phyloP scores from a whole-genome alignment of 768 basidiomycete genomes.

The Kwoniella sp. region DNA sequence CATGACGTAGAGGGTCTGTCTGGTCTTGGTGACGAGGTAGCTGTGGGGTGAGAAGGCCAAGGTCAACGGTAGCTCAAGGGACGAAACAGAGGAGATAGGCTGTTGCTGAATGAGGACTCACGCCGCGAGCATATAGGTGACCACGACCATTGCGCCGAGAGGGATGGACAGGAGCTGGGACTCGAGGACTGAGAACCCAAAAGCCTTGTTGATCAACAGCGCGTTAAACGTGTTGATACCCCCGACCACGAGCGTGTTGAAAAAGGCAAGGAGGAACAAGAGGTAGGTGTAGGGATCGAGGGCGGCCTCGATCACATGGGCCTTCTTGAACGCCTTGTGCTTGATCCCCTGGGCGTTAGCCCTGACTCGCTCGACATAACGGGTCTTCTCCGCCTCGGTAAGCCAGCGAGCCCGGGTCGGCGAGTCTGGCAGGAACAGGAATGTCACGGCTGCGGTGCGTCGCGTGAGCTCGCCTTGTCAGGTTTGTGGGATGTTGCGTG shows the following conservation, averaged over 20 bases:
- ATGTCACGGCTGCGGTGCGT: conserved; percentile 9
- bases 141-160: conserved; percentile 4
- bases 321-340: conserved; percentile 55
- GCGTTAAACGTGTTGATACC: conserved; percentile 31
- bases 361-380: conserved; percentile 47
- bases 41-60: conserved; percentile 34
- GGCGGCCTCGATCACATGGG: conserved; percentile 53
- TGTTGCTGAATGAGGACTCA: too few species aligned
- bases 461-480: background rate
- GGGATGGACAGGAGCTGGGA: conserved; percentile 30
- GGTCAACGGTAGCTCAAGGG: too few species aligned
- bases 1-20: conserved; percentile 54
- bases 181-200: conserved; percentile 50
- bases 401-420: conserved; percentile 23
- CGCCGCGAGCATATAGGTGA: conserved; percentile 18
- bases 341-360: conserved; percentile 58
- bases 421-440: conserved; percentile 24
- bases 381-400: conserved; percentile 51
- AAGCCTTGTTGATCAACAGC: conserved; percentile 27
- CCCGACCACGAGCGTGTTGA: conserved; percentile 46
- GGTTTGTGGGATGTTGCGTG: background rate
- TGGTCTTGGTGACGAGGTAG: conserved; percentile 44
- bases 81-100: too few species aligned
- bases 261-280: conserved; percentile 54
- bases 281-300: conserved; percentile 55